Conservation (phyloP, 176 grass and related monocot genomes). For the Aegilops bicornis region DNA sequence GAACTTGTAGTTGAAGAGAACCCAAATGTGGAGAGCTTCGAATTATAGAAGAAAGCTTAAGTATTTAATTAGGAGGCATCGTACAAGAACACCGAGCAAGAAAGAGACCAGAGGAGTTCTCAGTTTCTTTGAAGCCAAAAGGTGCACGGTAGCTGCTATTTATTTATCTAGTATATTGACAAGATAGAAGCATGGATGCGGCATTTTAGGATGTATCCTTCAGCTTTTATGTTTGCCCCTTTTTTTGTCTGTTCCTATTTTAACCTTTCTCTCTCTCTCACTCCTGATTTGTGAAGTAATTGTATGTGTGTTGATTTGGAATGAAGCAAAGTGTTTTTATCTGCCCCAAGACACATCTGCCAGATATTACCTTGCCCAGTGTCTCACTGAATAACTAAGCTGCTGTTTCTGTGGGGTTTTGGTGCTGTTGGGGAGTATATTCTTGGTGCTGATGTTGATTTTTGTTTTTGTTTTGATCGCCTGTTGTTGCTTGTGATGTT, state of each 20-base stretch:
- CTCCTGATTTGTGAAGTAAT: slow-evolving; percentile 17
- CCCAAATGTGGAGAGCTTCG: slow-evolving; percentile 33
- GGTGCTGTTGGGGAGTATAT: neutral
- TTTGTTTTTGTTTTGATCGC: neutral
- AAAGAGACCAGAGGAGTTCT: slow-evolving; percentile 38
- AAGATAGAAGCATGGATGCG: slow-evolving; percentile 76
- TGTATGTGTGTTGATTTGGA: slow-evolving; percentile 39
- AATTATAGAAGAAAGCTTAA: slow-evolving; percentile 30
- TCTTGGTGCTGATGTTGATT: neutral
- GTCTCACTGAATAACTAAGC: neutral
- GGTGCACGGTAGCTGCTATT: slow-evolving; percentile 40
- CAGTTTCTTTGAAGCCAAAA: slow-evolving; percentile 33
- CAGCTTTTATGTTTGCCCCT: slow-evolving; percentile 42
- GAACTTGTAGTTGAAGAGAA: slow-evolving; percentile 44
- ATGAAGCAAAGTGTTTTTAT: slow-evolving; percentile 52
- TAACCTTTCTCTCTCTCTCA: slow-evolving; percentile 5
- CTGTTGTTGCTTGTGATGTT: neutral
- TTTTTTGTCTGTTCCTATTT: slow-evolving; percentile 25
- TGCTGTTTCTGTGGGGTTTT: neutral
- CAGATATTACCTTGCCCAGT: neutral
- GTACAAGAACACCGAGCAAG: slow-evolving; percentile 40
- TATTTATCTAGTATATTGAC: slow-evolving; percentile 47
- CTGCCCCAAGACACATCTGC: neutral
- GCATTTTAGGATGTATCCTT: slow-evolving; percentile 92
- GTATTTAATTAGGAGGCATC: slow-evolving; percentile 36